Conservation (phyloP, 2,329 filamentous ascomycete genomes). For the Herpotrichia juniperi region DNA sequence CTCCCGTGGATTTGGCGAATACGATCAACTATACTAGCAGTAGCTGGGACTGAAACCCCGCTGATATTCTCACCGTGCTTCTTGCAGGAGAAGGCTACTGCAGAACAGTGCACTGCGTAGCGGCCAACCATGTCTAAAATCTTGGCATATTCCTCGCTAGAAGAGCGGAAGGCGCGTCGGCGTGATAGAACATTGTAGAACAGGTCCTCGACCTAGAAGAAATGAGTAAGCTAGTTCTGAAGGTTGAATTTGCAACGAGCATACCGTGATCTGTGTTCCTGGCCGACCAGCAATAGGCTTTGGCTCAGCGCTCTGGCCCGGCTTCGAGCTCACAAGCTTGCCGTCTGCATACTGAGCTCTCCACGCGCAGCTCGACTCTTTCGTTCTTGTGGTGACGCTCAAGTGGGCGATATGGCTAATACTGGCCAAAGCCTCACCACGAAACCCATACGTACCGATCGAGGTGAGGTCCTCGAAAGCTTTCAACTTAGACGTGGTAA, state of each 20-base stretch:
- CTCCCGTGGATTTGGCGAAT: constrained; percentile 91
- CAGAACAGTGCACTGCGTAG: constrained; percentile 88
- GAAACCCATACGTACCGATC: constrained; percentile 96
- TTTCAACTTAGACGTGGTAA: constrained; percentile 95
- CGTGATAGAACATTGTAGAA: constrained; percentile 96
- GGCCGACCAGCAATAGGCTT: constrained; percentile 85
- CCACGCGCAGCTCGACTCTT: constrained; percentile 87
- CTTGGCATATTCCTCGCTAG: constrained; percentile 95
- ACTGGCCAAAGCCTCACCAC: constrained; percentile 92
- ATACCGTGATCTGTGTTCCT: constrained; percentile 88
- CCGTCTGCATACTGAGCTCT: constrained; percentile 86
- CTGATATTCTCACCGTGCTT: constrained; percentile 89
- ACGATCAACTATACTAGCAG: constrained; percentile 75
- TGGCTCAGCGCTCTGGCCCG: constrained; percentile 83
- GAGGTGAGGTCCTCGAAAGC: constrained; percentile 88
- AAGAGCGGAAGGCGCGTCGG: constrained; percentile 85
- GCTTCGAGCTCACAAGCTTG: constrained; percentile 80
- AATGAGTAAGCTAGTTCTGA: constrained; percentile 14
- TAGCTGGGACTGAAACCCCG: constrained; percentile 78
- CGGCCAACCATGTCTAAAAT: constrained; percentile 93
- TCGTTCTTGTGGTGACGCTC: constrained; percentile 91
- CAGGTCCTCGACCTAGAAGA: constrained; percentile 76
- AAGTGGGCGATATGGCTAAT: constrained; percentile 98
- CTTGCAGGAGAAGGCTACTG: constrained; percentile 96
- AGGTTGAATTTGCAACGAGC: constrained; percentile 13